These are phyloP conservation scores for Pittosporum tobira DNA, from an alignment of 129 eudicot genomes.

Conservation along the genomic window DNA sequence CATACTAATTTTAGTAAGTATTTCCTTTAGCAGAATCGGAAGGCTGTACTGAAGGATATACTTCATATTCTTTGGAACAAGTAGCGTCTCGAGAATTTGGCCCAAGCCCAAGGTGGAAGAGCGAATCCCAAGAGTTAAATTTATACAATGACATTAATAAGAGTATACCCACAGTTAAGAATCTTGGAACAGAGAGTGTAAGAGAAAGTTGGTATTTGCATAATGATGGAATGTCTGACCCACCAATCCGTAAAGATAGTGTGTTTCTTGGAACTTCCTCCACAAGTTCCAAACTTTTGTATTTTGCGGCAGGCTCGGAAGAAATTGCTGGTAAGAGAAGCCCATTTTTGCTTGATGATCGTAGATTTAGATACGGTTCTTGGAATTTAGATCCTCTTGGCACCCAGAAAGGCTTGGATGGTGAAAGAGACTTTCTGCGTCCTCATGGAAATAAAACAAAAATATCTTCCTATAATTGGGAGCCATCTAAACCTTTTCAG, in stretches of 20 bases:
- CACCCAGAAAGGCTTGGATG: too few relatives aligned
- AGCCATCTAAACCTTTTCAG: conserved; percentile 67
- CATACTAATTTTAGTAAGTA: conserved; percentile 15
- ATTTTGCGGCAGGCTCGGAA: too few relatives aligned
- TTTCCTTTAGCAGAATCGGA: conserved; percentile 30
- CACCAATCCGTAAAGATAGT: too few relatives aligned
- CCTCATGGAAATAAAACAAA: conserved; percentile 18
- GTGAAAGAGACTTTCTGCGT: too few relatives aligned
- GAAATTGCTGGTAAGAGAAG: conserved; percentile 27
- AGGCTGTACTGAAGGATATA: conserved; percentile 12
- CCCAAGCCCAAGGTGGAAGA: conserved; percentile 15
- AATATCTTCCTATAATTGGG: conserved; percentile 46
- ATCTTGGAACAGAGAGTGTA: too few relatives aligned
- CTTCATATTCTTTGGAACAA: conserved; percentile 16
- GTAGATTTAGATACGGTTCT: too few relatives aligned
- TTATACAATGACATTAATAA: too few relatives aligned
- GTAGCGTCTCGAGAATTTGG: conserved; percentile 9
- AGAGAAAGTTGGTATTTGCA: conserved; percentile 14
- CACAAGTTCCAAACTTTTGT: too few relatives aligned
- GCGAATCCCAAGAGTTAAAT: too few relatives aligned
- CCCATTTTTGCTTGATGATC: conserved; percentile 20
- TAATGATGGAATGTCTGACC: conserved; percentile 9
- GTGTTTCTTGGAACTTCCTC: too few relatives aligned
- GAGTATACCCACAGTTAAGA: too few relatives aligned
- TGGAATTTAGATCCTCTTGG: too few relatives aligned